Percentiles rank a stretch among this genome's conserved stretches.
Conservation (phyloP, 2,329 filamentous ascomycete species). For the Coniosporium tulheliwenetii region DNA sequence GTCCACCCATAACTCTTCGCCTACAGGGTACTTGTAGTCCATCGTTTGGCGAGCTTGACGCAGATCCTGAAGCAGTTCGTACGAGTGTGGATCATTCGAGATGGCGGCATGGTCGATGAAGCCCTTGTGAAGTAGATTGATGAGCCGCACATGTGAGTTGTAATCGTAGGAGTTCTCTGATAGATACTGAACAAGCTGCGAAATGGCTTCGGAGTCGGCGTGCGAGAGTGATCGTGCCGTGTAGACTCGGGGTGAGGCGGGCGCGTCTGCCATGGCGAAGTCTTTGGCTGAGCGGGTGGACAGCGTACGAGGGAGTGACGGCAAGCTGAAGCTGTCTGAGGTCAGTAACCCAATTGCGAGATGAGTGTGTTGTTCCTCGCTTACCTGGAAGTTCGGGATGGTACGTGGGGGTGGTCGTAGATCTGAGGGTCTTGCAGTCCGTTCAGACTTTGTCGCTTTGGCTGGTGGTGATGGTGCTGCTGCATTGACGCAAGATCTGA, state of each 20-base stretch:
- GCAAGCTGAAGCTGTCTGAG: slow-evolving; percentile 6
- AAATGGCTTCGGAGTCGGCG: slow-evolving; percentile 26
- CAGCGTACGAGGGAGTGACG: slow-evolving; percentile 19
- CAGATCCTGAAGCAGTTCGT: slow-evolving; percentile 28
- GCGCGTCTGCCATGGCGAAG: slow-evolving; percentile 30
- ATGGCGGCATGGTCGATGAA: slow-evolving; percentile 24
- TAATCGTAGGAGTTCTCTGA: slow-evolving; percentile 33
- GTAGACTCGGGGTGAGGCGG: slow-evolving; percentile 26
- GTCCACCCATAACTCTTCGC: slow-evolving; percentile 63
- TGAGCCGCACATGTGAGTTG: slow-evolving; percentile 29
- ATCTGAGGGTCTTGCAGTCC: slow-evolving; percentile 9
- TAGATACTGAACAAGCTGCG: slow-evolving; percentile 25
- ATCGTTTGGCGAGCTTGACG: slow-evolving; percentile 39
- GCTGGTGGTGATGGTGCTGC: slow-evolving; percentile 22
- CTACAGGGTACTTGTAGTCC: slow-evolving; percentile 50
- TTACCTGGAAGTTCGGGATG: slow-evolving; percentile 5
- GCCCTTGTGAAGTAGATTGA: slow-evolving; percentile 32
- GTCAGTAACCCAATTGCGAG: neutral
- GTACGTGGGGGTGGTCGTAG: slow-evolving; percentile 14
- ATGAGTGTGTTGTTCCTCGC: neutral
- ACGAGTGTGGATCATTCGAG: slow-evolving; percentile 19
- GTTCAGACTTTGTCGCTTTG: slow-evolving; percentile 18
- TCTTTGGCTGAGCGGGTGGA: slow-evolving; percentile 28
- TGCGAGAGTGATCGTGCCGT: slow-evolving; percentile 25
- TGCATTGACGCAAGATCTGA: slow-evolving; percentile 31